A percentile compares a stretch with the other conserved stretches of the same genome.
Evolutionary conservation across 345 rosid genomes (phyloP).

Genomic region (Dovyalis caffra): DNA sequence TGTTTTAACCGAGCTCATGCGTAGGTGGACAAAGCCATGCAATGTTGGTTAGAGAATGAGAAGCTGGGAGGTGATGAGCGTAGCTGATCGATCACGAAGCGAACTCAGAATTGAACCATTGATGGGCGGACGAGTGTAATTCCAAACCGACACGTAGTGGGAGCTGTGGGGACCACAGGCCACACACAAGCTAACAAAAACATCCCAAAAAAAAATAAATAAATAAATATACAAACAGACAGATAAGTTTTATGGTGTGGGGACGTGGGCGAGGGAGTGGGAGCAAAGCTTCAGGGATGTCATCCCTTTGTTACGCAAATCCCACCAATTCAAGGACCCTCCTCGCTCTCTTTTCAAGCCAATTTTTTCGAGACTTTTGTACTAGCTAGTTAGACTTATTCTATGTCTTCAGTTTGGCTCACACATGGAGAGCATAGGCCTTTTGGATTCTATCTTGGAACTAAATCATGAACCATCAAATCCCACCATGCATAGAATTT

Average conservation of each 20-base stretch:
- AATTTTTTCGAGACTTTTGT: not conserved
- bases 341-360: not conserved
- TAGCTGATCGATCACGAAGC: slow-evolving; percentile 15
- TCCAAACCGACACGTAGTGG: slow-evolving; percentile 26
- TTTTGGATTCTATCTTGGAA: too few relatives aligned
- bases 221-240: slow-evolving; percentile 5
- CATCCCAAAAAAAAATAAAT: not conserved
- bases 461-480: too few relatives aligned
- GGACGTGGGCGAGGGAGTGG: too few relatives aligned
- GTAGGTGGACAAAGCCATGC: slow-evolving; percentile 22
- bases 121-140: slow-evolving; percentile 33
- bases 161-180: slow-evolving; percentile 39
- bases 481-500: too few relatives aligned
- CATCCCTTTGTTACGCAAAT: slow-evolving; percentile 54
- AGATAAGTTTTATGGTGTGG: slow-evolving; percentile 22
- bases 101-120: slow-evolving; percentile 10
- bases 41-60: slow-evolving; percentile 7
- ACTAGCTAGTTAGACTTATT: not conserved
- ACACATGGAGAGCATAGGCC: too few relatives aligned
- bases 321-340: slow-evolving; percentile 28
- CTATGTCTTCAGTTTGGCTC: too few relatives aligned
- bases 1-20: slow-evolving; percentile 19
- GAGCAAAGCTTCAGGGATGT: slow-evolving; percentile 33
- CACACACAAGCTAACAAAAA: slow-evolving; percentile 35
- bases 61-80: slow-evolving; percentile 9